Percentiles rank a stretch among this genome's conserved stretches.
phyloP scores from a whole-genome alignment of 2,329 filamentous ascomycete genomes.

The Coniochaeta sp. region DNA sequence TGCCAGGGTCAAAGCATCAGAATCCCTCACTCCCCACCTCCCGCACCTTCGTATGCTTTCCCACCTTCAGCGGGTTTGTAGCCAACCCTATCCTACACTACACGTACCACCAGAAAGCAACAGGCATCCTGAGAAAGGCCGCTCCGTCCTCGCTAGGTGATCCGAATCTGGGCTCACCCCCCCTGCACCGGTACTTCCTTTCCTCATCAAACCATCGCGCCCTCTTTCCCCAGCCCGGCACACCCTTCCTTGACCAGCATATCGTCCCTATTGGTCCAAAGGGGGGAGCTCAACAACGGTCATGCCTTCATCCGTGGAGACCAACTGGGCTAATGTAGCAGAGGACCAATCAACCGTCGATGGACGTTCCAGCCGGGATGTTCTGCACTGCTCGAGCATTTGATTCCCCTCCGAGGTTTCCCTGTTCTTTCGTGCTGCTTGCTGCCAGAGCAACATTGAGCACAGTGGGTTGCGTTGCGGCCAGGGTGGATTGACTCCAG shows the following conservation, averaged over 20 bases:
- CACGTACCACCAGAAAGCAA: background rate
- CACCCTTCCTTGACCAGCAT: constrained; percentile 6
- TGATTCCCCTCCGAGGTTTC: constrained; percentile 12
- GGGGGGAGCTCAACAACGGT: constrained; percentile 35
- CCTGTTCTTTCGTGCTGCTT: background rate
- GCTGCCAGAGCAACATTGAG: background rate
- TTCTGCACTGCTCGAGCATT: constrained; percentile 18
- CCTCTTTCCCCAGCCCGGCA: constrained; percentile 8
- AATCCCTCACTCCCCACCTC: constrained; percentile 12
- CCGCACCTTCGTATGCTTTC: constrained; percentile 8
- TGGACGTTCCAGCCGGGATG: constrained; percentile 32
- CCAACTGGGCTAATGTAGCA: constrained; percentile 33
- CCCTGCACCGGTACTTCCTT: constrained; percentile 1
- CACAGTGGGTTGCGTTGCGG: background rate
- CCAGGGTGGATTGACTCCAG: constrained; percentile 1
- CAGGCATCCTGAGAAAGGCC: background rate
- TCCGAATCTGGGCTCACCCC: constrained; percentile 8
- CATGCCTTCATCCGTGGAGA: constrained; percentile 44
- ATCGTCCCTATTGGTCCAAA: constrained; percentile 29
- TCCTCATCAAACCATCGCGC: background rate
- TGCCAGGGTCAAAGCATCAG: constrained; percentile 11
- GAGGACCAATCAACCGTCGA: constrained; percentile 32
- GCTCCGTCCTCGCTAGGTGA: constrained; percentile 11
- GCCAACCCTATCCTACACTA: constrained; percentile 7
- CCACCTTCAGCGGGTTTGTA: background rate